Conservation (phyloP, 1,284 basidiomycete species). For the Anthracocystis panici-leucophaei region DNA sequence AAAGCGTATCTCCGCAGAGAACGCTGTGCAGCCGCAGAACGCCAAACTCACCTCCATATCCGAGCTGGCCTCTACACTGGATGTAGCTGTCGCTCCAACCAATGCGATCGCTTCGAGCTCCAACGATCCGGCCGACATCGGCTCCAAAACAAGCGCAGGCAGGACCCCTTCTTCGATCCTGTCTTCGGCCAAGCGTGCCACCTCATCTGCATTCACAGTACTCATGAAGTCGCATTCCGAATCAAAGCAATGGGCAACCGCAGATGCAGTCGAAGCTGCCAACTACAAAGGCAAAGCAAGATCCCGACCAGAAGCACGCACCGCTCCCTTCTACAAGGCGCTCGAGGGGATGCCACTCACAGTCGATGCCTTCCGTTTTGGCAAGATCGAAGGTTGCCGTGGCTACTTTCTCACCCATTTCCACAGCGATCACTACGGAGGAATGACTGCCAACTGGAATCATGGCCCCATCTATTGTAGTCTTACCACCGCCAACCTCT, state of each 20-base stretch:
- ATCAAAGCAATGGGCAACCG: constrained; percentile 59
- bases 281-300: constrained; percentile 52
- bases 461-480: constrained; percentile 95
- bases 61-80: constrained; percentile 31
- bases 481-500: constrained; percentile 83
- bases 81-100: constrained; percentile 18
- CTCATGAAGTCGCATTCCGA: constrained; percentile 61
- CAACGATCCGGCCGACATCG: not conserved
- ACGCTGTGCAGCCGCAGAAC: constrained; percentile 1
- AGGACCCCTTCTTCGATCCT: constrained; percentile 23
- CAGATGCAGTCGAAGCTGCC: constrained; percentile 55
- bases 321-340: constrained; percentile 71
- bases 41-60: constrained; percentile 43
- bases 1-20: not conserved
- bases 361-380: constrained; percentile 94
- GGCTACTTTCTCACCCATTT: constrained; percentile 82
- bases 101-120: not conserved
- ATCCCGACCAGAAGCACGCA: constrained; percentile 29
- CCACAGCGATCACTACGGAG: constrained; percentile 72
- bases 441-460: constrained; percentile 78
- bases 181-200: constrained; percentile 26
- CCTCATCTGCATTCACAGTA: constrained; percentile 56
- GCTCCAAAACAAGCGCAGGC: not conserved
- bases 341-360: constrained; percentile 96
- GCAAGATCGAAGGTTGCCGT: constrained; percentile 84